Conservation (phyloP, 768 basidiomycete genomes). For the Phaeolepiota aurea region DNA sequence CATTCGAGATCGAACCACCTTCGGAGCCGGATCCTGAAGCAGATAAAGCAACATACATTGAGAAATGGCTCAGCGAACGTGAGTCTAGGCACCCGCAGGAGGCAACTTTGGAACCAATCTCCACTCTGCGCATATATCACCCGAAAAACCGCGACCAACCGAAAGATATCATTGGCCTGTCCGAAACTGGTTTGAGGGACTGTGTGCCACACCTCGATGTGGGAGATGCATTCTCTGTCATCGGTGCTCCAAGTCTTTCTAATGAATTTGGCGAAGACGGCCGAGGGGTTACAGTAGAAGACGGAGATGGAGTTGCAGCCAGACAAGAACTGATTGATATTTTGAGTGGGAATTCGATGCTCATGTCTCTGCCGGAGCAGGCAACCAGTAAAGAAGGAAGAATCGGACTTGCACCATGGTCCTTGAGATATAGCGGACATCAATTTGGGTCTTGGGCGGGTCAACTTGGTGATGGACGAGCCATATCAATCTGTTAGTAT, state of each 20-base stretch:
- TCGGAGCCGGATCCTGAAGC: conserved; percentile 34
- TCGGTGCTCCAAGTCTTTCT: conserved; percentile 54
- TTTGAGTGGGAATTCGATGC: conserved; percentile 65
- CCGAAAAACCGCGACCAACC: conserved; percentile 41
- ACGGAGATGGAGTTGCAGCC: conserved; percentile 29
- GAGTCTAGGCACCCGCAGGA: conserved; percentile 52
- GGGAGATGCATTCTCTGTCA: conserved; percentile 67
- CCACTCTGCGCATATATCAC: conserved; percentile 39
- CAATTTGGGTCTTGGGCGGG: conserved; percentile 90
- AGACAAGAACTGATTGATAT: conserved; percentile 75
- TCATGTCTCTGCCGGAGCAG: conserved; percentile 39
- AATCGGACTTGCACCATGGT: conserved; percentile 66
- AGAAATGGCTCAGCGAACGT: conserved; percentile 63
- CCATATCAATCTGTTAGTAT: conserved; percentile 71
- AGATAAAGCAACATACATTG: conserved; percentile 60
- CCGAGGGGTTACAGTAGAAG: conserved; percentile 18
- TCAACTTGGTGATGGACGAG: conserved; percentile 92
- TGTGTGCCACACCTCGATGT: conserved; percentile 81
- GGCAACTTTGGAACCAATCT: conserved; percentile 13
- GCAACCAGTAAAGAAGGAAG: conserved; percentile 8
- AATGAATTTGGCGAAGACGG: conserved; percentile 27
- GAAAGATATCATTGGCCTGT: conserved; percentile 62
- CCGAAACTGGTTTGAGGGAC: conserved; percentile 60
- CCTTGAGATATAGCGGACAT: conserved; percentile 85
- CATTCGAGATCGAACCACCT: conserved; percentile 60